Conservation (phyloP, 2,329 filamentous ascomycete species). For the Arthrobotrys megalospora region DNA sequence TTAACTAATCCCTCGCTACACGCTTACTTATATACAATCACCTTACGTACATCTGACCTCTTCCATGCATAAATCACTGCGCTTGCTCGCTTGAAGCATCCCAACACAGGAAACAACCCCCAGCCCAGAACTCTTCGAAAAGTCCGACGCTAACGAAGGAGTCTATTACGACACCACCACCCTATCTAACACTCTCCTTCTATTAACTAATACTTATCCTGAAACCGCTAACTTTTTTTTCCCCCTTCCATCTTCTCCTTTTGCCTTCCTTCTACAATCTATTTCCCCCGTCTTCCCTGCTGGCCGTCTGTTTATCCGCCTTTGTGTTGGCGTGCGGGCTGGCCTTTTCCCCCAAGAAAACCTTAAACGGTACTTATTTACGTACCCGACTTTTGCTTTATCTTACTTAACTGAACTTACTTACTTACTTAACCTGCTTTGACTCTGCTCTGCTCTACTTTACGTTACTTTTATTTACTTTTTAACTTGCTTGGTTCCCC, state of each 20-base stretch:
- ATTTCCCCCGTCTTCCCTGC: not conserved
- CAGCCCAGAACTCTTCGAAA: slow-evolving; percentile 5
- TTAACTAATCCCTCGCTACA: not conserved
- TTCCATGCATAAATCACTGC: slow-evolving; percentile 12
- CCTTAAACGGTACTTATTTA: not conserved
- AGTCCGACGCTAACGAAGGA: slow-evolving; percentile 12
- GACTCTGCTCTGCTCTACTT: no score
- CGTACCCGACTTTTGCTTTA: not conserved
- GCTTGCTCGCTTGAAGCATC: slow-evolving; percentile 30
- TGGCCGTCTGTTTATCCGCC: slow-evolving; percentile 9
- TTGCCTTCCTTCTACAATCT: not conserved
- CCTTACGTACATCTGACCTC: slow-evolving; percentile 3
- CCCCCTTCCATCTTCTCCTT: not conserved
- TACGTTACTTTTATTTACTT: no score
- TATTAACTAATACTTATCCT: slow-evolving; percentile 20
- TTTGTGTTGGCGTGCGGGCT: slow-evolving; percentile 2
- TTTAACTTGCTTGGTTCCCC: no score
- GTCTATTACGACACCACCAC: slow-evolving; percentile 15
- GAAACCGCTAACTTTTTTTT: slow-evolving; percentile 8
- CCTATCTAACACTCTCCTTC: slow-evolving; percentile 19
- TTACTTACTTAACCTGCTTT: not conserved
- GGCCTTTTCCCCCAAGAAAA: slow-evolving; percentile 14
- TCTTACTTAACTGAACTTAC: not conserved
- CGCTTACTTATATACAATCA: not conserved
- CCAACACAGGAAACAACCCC: slow-evolving; percentile 22